Conservation (phyloP, 176 grass and related monocot genomes). For the barley (Hordeum vulgare) region MorexV3_pseudomolecules_assembly NC_058520.1:5437550-5438049, state of each 20-base stretch:
- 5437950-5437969: neutral
- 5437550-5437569: neutral
- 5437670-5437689: neutral
- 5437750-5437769: constrained; percentile 44
- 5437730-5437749: constrained; percentile 28
- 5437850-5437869: constrained; percentile 23
- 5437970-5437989: constrained; percentile 30
- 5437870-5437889: constrained; percentile 56
- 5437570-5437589: neutral
- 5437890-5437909: constrained; percentile 35
- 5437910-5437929: constrained; percentile 29
- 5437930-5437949: constrained; percentile 40
- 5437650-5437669: neutral
- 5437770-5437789: constrained; percentile 57
- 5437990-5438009: constrained; percentile 81
- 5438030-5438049: constrained; percentile 52
- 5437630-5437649: neutral
- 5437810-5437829: constrained; percentile 38
- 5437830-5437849: constrained; percentile 36
- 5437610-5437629: neutral
- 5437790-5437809: constrained; percentile 45
- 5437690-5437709: constrained; percentile 10
- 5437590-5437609: neutral
- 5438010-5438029: constrained; percentile 49
- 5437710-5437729: constrained; percentile 52